phyloP scores from a whole-genome alignment of 208 protist genomes.

The Trypanosoma melophagium region DNA sequence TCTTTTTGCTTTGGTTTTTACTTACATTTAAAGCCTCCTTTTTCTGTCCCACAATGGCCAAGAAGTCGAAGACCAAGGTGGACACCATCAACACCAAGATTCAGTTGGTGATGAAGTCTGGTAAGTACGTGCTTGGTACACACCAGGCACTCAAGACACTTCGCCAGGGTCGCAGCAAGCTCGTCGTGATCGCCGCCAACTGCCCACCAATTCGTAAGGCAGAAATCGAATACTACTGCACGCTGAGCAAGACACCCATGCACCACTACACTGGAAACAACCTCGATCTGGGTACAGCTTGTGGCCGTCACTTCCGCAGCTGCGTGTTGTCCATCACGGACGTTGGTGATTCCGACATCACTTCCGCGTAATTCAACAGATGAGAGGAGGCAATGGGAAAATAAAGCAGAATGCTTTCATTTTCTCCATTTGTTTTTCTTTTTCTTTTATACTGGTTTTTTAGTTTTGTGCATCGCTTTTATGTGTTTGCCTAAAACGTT shows the following conservation, averaged over 20 bases:
- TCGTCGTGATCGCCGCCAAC: constrained; percentile 99
- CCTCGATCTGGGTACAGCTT: constrained; percentile 99
- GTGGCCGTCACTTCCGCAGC: constrained; percentile 98
- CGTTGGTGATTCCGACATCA: constrained; percentile 95
- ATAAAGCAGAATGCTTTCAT: background rate
- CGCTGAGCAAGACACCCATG: constrained; percentile 98
- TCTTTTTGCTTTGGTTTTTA: constrained; percentile 19
- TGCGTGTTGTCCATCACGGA: constrained; percentile 97
- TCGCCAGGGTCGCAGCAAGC: constrained; percentile 96
- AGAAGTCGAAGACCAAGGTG: constrained; percentile 95
- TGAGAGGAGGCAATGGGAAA: constrained; percentile 11
- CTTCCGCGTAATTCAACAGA: constrained; percentile 45
- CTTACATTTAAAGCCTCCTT: constrained; percentile 17
- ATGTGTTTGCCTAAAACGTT: no score
- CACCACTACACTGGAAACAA: constrained; percentile 99
- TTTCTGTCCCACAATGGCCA: constrained; percentile 92
- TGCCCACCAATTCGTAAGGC: constrained; percentile 98
- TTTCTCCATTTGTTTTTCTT: constrained; percentile 8
- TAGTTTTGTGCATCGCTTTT: no score
- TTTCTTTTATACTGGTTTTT: background rate
- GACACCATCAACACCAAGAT: constrained; percentile 99
- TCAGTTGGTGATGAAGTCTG: constrained; percentile 99
- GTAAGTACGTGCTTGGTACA: constrained; percentile 99
- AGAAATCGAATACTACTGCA: constrained; percentile 99
- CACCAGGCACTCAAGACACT: constrained; percentile 97